A percentile compares a stretch with the other conserved stretches of the same genome.
These are phyloP conservation scores for Auricularia auricula-judae DNA, from an alignment of 768 basidiomycete species.

Conservation along the genomic window DNA sequence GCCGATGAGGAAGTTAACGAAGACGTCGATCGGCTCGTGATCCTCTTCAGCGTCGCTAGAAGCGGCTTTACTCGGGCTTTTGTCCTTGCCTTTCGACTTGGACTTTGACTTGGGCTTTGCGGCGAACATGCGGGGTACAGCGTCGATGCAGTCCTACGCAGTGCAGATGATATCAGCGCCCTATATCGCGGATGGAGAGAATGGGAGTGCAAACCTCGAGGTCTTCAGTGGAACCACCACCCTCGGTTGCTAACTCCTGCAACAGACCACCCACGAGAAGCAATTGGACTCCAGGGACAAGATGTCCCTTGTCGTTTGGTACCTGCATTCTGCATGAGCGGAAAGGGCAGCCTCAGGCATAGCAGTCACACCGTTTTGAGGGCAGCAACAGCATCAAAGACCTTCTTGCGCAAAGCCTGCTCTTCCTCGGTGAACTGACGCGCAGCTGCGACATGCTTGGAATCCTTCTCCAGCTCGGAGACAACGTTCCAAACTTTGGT, in stretches of 20 bases:
- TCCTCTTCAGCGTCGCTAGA: slow-evolving; percentile 25
- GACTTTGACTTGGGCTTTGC: not conserved
- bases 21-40: slow-evolving; percentile 63
- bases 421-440: slow-evolving; percentile 48
- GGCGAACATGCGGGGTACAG: slow-evolving; percentile 43
- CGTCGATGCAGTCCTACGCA: slow-evolving; percentile 46
- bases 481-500: slow-evolving; percentile 41
- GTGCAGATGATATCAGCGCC: not conserved
- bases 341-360: not conserved
- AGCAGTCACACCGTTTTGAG: slow-evolving; percentile 16
- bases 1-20: slow-evolving; percentile 85
- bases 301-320: slow-evolving; percentile 34
- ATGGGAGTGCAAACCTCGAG: slow-evolving; percentile 41
- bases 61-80: slow-evolving; percentile 13
- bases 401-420: slow-evolving; percentile 31
- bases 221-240: slow-evolving; percentile 36
- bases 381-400: slow-evolving; percentile 19
- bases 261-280: slow-evolving; percentile 61
- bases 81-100: slow-evolving; percentile 9
- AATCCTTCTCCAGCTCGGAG: slow-evolving; percentile 43
- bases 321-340: slow-evolving; percentile 17
- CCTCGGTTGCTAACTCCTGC: slow-evolving; percentile 56
- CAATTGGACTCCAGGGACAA: slow-evolving; percentile 58
- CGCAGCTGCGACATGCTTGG: slow-evolving; percentile 51
- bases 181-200: not conserved